These are phyloP conservation scores for Trametes versicolor DNA, from an alignment of 1,284 basidiomycete genomes.

Conservation along the genomic window DNA sequence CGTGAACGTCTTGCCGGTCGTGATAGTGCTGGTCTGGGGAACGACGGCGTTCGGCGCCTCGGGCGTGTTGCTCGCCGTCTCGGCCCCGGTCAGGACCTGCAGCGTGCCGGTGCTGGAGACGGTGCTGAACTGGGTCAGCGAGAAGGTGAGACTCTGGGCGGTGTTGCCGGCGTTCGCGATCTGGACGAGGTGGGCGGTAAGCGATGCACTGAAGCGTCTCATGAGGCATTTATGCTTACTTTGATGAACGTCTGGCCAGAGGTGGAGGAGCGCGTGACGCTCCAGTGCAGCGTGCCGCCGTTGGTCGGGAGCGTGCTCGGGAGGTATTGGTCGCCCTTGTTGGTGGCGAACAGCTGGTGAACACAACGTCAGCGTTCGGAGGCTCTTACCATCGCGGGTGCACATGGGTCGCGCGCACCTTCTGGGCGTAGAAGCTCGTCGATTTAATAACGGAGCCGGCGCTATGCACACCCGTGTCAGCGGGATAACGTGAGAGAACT, in stretches of 20 bases:
- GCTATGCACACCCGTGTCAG: conserved; percentile 45
- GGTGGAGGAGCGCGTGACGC: conserved; percentile 59
- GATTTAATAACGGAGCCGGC: conserved; percentile 63
- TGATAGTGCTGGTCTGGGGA: conserved; percentile 56
- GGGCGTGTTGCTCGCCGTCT: conserved; percentile 64
- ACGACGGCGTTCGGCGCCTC: conserved; percentile 54
- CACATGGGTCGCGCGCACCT: conserved; percentile 47
- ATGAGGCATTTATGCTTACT: conserved; percentile 42
- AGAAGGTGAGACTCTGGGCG: conserved; percentile 57
- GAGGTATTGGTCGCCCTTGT: conserved; percentile 68
- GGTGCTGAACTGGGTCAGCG: conserved; percentile 58
- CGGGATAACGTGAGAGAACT: conserved; percentile 30
- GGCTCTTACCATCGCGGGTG: background rate
- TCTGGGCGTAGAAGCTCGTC: conserved; percentile 74
- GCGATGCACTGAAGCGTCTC: background rate
- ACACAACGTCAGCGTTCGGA: background rate
- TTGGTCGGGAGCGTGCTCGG: conserved; percentile 66
- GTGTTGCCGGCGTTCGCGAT: conserved; percentile 60
- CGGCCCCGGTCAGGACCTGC: conserved; percentile 58
- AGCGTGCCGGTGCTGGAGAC: conserved; percentile 55
- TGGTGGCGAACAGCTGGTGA: conserved; percentile 66
- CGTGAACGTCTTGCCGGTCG: conserved; percentile 58
- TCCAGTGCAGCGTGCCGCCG: conserved; percentile 67
- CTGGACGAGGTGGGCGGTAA: conserved; percentile 42
- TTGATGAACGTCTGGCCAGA: conserved; percentile 63